Evolutionary conservation across 352 stramenopile genomes (phyloP), one percentile per base, ranked within the genome.

Genomic region (Pythium scleroteichum): DNA sequence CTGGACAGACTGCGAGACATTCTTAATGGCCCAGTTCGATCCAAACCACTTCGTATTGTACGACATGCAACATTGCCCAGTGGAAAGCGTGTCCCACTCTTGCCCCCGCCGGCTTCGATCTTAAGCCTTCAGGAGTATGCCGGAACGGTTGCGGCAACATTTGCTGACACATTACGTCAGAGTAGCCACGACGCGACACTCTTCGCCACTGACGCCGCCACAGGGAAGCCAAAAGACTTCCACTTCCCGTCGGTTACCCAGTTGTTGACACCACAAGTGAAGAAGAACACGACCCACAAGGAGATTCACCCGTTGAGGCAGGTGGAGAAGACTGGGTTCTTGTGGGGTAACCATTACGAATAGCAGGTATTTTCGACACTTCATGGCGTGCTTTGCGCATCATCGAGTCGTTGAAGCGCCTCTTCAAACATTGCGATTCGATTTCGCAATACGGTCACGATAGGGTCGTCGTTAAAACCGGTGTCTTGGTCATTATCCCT

Each of bases 1-100:
- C 65, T 90, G 0, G 85, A 98, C 68, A 89, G 90, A 50, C 68
- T 88, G 19, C 57, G 64, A 5, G 88, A 96, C 52, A 90, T 97
- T 20, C 62, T 97, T 4, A 41, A 71, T 20, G 78, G 71, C 1
- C 59, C 77, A 0, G 57, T 69, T 14, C 61, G 60, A 16, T 92
- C 78, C 16, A 90, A 93, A 57, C 72, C 79, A 13, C 62, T 97
- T 10, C 79, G 80, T 1, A 89, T 95, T 44, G 73, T 97, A 22
- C 81, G 79, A 51, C 88, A 94, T 53, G 87, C 84, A 17, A 78
- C 70, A 39, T 56, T 95, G 19, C 85, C 85, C 8, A 93, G 80
- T 22, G 86, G 87, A 42, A 95, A 93, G 62, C 68, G 61, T 4
- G 76, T 92, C 17, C 79, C 75, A 8, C 62, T 95, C 7, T 57